Conservation (phyloP, 2,329 filamentous ascomycete species). For the Trichoderma gracile region DNA sequence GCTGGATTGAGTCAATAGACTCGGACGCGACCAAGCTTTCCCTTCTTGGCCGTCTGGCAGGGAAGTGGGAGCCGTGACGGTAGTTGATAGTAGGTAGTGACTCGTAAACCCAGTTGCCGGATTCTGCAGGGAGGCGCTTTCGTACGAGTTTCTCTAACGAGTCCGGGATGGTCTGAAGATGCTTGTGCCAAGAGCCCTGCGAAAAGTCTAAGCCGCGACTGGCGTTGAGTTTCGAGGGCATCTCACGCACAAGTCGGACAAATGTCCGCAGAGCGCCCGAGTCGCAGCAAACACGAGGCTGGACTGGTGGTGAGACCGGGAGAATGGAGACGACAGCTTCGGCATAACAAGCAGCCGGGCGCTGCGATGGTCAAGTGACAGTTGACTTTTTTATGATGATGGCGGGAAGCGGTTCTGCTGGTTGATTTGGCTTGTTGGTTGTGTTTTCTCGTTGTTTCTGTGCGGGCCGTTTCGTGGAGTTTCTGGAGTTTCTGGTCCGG, state of each 20-base stretch:
- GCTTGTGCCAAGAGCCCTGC: neutral
- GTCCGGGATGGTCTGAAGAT: neutral
- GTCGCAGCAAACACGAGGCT: neutral
- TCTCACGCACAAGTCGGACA: conserved; percentile 17
- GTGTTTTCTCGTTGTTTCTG: neutral
- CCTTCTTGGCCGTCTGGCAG: conserved; percentile 2
- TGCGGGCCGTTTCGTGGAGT: neutral
- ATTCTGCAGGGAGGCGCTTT: neutral
- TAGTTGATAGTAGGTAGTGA: too few species aligned
- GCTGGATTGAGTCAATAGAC: neutral
- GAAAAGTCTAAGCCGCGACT: conserved; percentile 8
- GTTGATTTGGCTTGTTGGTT: neutral
- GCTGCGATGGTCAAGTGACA: neutral
- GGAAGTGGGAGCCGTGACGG: neutral
- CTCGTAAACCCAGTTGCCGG: conserved; percentile 8
- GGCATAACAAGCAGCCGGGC: conserved; percentile 9
- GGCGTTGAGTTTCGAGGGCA: neutral
- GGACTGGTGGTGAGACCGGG: neutral
- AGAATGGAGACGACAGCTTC: conserved; percentile 5
- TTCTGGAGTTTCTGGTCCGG: neutral
- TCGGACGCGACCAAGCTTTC: conserved; percentile 8
- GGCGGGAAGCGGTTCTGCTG: neutral
- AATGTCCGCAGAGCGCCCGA: conserved; percentile 17
- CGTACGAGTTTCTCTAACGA: too few species aligned
- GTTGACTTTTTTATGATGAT: neutral